A percentile compares a stretch with the other conserved stretches of the same genome.
Evolutionary conservation across 208 protist species (phyloP).

Genomic region (Leishmania mexicana): DNA sequence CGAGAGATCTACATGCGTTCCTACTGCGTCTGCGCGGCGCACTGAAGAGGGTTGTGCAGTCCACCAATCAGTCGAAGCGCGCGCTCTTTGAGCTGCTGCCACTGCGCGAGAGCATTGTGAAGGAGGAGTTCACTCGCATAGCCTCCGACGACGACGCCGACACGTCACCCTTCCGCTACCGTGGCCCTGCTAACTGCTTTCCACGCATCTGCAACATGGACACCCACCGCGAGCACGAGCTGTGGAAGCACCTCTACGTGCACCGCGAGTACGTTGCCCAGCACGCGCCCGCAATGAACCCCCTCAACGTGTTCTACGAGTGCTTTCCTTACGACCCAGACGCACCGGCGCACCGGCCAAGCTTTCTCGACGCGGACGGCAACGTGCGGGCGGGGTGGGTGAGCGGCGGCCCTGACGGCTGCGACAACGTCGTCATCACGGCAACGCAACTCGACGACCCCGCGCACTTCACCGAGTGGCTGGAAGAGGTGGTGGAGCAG

Average conservation of each 20-base stretch:
- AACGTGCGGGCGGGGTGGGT: slow-evolving; percentile 54
- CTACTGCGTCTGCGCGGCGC: slow-evolving; percentile 49
- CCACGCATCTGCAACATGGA: slow-evolving; percentile 78
- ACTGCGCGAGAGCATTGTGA: slow-evolving; percentile 46
- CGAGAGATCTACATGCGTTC: slow-evolving; percentile 50
- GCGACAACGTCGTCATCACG: slow-evolving; percentile 67
- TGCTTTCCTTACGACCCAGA: slow-evolving; percentile 57
- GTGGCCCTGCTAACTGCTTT: slow-evolving; percentile 70
- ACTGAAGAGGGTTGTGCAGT: slow-evolving; percentile 46
- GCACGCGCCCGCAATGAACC: slow-evolving; percentile 63
- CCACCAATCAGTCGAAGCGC: slow-evolving; percentile 31
- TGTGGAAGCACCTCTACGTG: slow-evolving; percentile 60
- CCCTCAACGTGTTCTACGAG: slow-evolving; percentile 78
- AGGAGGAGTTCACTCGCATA: slow-evolving; percentile 78
- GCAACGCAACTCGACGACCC: slow-evolving; percentile 39
- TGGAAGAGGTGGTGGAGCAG: slow-evolving; percentile 84
- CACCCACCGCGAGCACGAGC: slow-evolving; percentile 46
- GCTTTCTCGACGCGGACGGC: neutral
- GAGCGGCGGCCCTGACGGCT: slow-evolving; percentile 45
- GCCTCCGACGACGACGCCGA: slow-evolving; percentile 15
- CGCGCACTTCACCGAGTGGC: slow-evolving; percentile 56
- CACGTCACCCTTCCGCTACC: slow-evolving; percentile 54
- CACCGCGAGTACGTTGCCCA: slow-evolving; percentile 68
- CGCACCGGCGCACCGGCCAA: slow-evolving; percentile 10
- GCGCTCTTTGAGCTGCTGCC: slow-evolving; percentile 48